Conservation (phyloP, 805 yeast species). For the Saccharomycopsis malanga region DNA sequence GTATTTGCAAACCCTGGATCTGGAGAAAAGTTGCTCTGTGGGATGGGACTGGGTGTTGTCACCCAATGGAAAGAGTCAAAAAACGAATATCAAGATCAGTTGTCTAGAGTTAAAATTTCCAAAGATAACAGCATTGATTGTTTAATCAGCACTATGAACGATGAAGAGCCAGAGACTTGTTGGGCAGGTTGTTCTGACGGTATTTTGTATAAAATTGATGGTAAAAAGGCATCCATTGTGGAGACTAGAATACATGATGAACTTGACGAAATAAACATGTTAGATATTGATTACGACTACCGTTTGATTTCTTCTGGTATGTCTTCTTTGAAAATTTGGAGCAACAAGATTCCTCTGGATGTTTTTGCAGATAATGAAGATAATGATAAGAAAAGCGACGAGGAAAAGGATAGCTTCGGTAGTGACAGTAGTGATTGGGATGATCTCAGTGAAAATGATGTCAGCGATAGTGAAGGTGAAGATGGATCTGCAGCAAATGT, state of each 20-base stretch:
- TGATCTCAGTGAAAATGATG: conserved; percentile 32
- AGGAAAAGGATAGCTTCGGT: conserved; percentile 11
- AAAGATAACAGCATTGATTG: conserved; percentile 71
- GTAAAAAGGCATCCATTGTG: conserved; percentile 52
- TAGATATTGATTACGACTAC: conserved; percentile 78
- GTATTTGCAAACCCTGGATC: conserved; percentile 57
- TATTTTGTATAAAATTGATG: conserved; percentile 57
- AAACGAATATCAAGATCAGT: conserved; percentile 69
- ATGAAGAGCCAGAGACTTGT: conserved; percentile 39
- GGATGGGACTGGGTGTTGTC: conserved; percentile 86
- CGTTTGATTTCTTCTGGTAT: conserved; percentile 77
- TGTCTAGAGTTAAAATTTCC: conserved; percentile 63
- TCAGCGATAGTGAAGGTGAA: conserved; percentile 28
- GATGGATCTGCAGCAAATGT: not conserved
- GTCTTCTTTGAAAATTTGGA: conserved; percentile 78
- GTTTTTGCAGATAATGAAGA: conserved; percentile 22
- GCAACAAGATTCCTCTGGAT: conserved; percentile 26
- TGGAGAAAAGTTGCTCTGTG: conserved; percentile 63
- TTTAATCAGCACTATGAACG: conserved; percentile 35
- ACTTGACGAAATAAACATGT: conserved; percentile 64
- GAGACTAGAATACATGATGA: conserved; percentile 62
- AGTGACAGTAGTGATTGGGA: conserved; percentile 12
- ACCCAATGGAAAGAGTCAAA: conserved; percentile 77
- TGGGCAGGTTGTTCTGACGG: conserved; percentile 85
- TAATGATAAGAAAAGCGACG: conserved; percentile 21